These are phyloP conservation scores for Aspergillus sergii DNA, from an alignment of 2,329 filamentous ascomycete genomes.

Conservation along the genomic window DNA sequence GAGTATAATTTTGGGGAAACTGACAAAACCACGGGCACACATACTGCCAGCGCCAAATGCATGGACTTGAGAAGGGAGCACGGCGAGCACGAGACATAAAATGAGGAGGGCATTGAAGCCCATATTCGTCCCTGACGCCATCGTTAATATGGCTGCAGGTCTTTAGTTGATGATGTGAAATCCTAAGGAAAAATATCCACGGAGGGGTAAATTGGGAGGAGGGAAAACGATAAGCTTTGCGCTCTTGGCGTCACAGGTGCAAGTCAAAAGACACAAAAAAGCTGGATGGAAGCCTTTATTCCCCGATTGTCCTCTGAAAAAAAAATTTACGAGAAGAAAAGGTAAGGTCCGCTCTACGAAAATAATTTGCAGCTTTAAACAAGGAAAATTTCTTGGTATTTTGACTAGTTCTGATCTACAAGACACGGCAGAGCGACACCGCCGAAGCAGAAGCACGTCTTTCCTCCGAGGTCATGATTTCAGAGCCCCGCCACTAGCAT, in stretches of 20 bases:
- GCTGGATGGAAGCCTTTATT: not conserved
- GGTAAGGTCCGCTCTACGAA: not conserved
- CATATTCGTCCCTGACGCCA: conserved; percentile 22
- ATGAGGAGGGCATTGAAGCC: conserved; percentile 38
- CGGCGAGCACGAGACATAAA: conserved; percentile 38
- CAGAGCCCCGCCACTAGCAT: not conserved
- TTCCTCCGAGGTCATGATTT: not conserved
- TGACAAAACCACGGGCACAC: conserved; percentile 15
- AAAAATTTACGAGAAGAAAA: not conserved
- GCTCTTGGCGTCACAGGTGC: not conserved
- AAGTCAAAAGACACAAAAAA: not conserved
- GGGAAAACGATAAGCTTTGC: not conserved
- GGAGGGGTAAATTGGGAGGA: conserved; percentile 5
- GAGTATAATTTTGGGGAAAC: not conserved
- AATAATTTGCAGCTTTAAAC: too few relatives aligned
- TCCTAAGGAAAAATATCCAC: conserved; percentile 12
- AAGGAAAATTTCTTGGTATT: not conserved
- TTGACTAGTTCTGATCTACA: not conserved
- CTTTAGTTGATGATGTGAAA: conserved; percentile 7
- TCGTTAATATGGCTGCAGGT: conserved; percentile 10
- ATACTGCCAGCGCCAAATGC: conserved; percentile 51
- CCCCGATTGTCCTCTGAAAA: not conserved
- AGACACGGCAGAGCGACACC: not conserved
- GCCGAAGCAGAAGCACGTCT: not conserved
- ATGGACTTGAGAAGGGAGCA: conserved; percentile 42